Conservation (phyloP, 257 asterid genomes). For the Gentiana straminea region DNA sequence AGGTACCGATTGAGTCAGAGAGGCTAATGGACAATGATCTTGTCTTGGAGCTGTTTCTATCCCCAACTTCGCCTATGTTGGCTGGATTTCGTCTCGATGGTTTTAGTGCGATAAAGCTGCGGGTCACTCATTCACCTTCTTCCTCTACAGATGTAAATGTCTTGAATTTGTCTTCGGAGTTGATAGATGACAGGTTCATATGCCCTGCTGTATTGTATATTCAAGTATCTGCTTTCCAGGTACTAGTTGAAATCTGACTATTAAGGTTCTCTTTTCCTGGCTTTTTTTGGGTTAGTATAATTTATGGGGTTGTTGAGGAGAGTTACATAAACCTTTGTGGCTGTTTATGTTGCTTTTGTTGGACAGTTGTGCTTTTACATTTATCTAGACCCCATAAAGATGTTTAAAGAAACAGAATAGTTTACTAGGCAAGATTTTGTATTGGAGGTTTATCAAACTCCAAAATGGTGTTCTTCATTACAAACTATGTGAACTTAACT, state of each 20-base stretch:
- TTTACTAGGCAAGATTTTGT: too few species aligned
- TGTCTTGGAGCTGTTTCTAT: constrained; percentile 73
- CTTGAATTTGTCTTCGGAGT: constrained; percentile 22
- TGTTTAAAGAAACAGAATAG: too few species aligned
- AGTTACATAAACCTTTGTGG: too few species aligned
- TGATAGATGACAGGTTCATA: constrained; percentile 72
- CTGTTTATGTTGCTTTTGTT: too few species aligned
- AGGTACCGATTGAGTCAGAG: constrained; percentile 95
- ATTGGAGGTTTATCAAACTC: too few species aligned
- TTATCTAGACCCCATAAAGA: too few species aligned
- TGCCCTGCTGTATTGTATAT: constrained; percentile 72
- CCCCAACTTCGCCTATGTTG: constrained; percentile 75
- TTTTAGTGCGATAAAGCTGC: constrained; percentile 72
- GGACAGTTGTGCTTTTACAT: too few species aligned
- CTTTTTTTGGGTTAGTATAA: not conserved
- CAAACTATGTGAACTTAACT: too few species aligned
- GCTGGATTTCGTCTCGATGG: constrained; percentile 97
- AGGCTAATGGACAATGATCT: constrained; percentile 64
- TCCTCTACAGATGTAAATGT: constrained; percentile 21
- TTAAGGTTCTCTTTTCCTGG: not conserved
- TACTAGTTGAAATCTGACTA: constrained; percentile 10
- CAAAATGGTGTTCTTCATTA: too few species aligned
- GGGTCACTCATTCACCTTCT: constrained; percentile 72
- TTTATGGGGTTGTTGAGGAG: too few species aligned
- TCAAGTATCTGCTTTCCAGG: constrained; percentile 94